Base-by-base conservation (phyloP, 495 filamentous ascomycete species). In the Aspergillus coremiiformis region DNA sequence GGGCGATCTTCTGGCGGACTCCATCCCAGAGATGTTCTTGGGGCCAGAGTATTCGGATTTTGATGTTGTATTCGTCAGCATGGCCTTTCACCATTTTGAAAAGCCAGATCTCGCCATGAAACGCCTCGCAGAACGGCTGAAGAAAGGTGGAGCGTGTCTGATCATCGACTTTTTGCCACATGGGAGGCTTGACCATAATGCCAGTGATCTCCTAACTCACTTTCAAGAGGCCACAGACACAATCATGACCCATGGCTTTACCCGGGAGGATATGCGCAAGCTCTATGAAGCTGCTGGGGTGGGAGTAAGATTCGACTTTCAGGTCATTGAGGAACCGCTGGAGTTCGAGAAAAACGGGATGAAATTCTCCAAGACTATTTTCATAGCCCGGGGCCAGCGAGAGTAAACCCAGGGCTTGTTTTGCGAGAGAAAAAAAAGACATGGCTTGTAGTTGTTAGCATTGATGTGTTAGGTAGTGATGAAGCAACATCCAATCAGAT, bases 11-110 rank as follows among this genome's bases (percentile, higher is more conserved):
- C 66, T 78, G 29, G 62, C 55, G 1, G 67, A 74, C 5, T 44
- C 63, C 6, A 66, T 66, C 11, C 60, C 73, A 5, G 55, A 68
- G 1, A 57, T 74, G 4, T 53, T 84, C 19, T 58, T 68, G 3
- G 63, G 61, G 0, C 67, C 79, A 0, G 75, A 79, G 20, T 82
- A 76, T 60, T 72, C 61, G 52, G 61, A 78, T 44, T 86, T 89
- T 57, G 83, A 88, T 55, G 47, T 89, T 24, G 79, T 80, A 4
- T 75, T 76, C 14, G 75, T 89, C 24, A 81, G 85, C 20, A 74
- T 81, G 49, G 86, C 79, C 1, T 76, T 89, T 56, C 87, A 91
- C 62, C 86, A 91, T 59, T 87, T 91, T 53, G 76, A 82, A 44
- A 67, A 84, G 52, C 80, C 84, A 0, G 67, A 66, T 4, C 65